Base-by-base conservation (phyloP, 805 yeast species). In the Schwanniomyces sp. region DNA sequence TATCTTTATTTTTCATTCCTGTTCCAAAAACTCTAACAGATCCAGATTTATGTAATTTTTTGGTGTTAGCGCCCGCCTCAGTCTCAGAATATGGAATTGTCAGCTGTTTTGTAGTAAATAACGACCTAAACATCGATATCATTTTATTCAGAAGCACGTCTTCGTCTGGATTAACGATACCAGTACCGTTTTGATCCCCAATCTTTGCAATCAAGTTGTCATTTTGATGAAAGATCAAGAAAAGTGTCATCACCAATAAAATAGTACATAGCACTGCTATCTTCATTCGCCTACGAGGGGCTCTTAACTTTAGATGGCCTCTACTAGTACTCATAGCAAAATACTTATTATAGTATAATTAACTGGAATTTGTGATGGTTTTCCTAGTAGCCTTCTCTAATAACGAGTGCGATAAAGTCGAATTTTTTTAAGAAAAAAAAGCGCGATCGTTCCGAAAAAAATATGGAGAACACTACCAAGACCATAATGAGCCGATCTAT, bases 51-150 rank as follows among this genome's bases (percentile, higher is more conserved):
- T 46, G 43, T n/a, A 50, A 37, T n/a, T 44, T 47, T 30, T 47
- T 43, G 40, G 47, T 34, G 8, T 28, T 43, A 17, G 44, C 39
- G 4, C 50, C 48, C 17, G 52, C 54, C 12, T 45, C 52, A 3
- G 54, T 51, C 17, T 49, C 40, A 10, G 52, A 48, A 42, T 46
- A 49, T 29, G 55, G 55, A 25, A 47, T 43, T 4, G 55, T 52
- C 40, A 49, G 50, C 49, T 47, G 40, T 17, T 38, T 47, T 28
- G 26, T 11, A 8, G 16, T 9, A 7, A 37, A 37, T 21, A 37
- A 26, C 18, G 27, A 37, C 8, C 27, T n/a, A 37, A 37, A 12
- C 17, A 24, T 7, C 2, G 40, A 37, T 6, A 11, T 11, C 7
- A 37, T 2, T 21, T 12, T 21, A 12, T 21, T 12, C 7, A 10